Base-by-base conservation (phyloP, 1,284 basidiomycete species). In the Chondrostereum purpureum region DNA sequence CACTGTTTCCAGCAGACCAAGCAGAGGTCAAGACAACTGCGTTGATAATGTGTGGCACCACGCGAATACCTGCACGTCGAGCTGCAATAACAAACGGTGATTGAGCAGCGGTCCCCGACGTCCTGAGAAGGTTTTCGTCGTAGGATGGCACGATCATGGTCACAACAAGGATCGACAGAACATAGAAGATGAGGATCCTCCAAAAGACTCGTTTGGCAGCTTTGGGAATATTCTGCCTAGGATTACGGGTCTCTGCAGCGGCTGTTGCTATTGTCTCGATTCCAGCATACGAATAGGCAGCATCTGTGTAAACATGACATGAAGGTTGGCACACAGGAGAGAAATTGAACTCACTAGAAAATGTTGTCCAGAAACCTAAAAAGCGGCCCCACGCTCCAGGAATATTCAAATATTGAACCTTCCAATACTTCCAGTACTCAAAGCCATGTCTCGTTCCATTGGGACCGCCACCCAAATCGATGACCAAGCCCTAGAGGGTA, bases 151-250 rank as follows among this genome's bases (percentile, higher is more conserved):
- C 77, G 45, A 75, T 64, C 58, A 75, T 60, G 33, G 71, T 67
- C 52, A 79, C 70, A 51, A 79, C 66, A 45, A 79, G 72, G 43
- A 69, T 65, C 42, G 65, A 67, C 20, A 66, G 62, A 19, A 74
- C 61, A 53, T 81, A 81, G 69, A 81, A 83, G 47, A 70, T 68
- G 42, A 73, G 58, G 35, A 75, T 57, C 43, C 77, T 70, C 52
- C 70, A 66, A 57, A 75, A 77, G 41, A 72, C 64, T 22, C 64
- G 64, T 48, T 67, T 65, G 60, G 72, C 71, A 4, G 61, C 62
- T 39, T 58, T 57, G n/a, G 64, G 59, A 23, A 65, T 55, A 50
- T 60, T 64, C 24, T 41, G 47, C 43, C 60, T 49, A 16, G 50
- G 49, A 35, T 51, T 54, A 43, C 58, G 20, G 8, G 51, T 49